phyloP scores from a whole-genome alignment of 768 basidiomycete species.

The Pleurotus tuoliensis region DNA sequence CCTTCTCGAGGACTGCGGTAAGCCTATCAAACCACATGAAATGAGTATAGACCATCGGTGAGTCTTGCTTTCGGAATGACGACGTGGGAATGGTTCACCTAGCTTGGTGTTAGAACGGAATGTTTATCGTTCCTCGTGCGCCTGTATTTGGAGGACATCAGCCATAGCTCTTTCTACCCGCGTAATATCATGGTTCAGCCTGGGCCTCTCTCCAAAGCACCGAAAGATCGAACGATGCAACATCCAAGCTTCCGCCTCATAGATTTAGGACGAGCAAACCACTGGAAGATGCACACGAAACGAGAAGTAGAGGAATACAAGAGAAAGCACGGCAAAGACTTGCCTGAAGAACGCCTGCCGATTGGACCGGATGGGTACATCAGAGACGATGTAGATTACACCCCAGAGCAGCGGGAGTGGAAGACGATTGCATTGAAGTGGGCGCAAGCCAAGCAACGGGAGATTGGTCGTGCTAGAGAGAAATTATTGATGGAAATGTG shows the following conservation, averaged over 20 bases:
- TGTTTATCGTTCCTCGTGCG: slow-evolving; percentile 34
- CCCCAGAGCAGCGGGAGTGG: neutral
- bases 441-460: neutral
- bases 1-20: slow-evolving; percentile 40
- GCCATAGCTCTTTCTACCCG: slow-evolving; percentile 30
- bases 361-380: neutral
- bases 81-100: neutral
- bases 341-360: neutral
- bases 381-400: neutral
- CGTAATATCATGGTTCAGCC: slow-evolving; percentile 36
- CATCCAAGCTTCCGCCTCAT: slow-evolving; percentile 36
- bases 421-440: neutral
- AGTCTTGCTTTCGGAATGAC: slow-evolving; percentile 4
- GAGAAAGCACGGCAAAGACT: neutral
- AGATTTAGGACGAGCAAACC: slow-evolving; percentile 28
- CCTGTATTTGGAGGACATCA: slow-evolving; percentile 32
- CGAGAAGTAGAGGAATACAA: neutral
- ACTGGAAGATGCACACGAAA: neutral
- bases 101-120: slow-evolving; percentile 27
- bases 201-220: slow-evolving; percentile 25
- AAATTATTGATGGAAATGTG: neutral
- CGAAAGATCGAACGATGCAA: slow-evolving; percentile 8
- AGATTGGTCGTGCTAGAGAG: slow-evolving; percentile 7
- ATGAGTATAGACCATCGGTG: slow-evolving; percentile 36
- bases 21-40: slow-evolving; percentile 17